These are phyloP conservation scores for Phycomyces blakesleeanus DNA, from an alignment of 192 early-diverging fungal species.

Conservation along the genomic window DNA sequence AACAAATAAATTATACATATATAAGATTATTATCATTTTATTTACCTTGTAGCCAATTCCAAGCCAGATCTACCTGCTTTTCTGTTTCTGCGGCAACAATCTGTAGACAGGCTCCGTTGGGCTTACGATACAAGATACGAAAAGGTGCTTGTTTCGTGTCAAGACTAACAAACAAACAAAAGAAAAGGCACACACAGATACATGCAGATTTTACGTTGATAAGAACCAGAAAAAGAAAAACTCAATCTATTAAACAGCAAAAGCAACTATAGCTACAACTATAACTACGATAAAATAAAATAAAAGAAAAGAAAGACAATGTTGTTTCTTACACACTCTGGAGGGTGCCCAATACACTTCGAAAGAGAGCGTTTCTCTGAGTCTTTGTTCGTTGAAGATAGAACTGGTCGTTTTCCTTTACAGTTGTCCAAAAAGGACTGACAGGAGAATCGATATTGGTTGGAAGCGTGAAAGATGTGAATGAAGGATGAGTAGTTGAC, in stretches of 20 bases:
- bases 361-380: slow-evolving; percentile 53
- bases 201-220: neutral
- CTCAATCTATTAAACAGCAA: neutral
- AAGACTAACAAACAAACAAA: slow-evolving; percentile 14
- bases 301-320: neutral
- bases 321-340: slow-evolving; percentile 79
- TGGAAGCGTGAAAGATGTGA: slow-evolving; percentile 46
- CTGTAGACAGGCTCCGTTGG: slow-evolving; percentile 58
- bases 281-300: no score
- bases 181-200: no score
- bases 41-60: slow-evolving; percentile 77
- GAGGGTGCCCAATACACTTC: slow-evolving; percentile 82
- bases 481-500: slow-evolving; percentile 12
- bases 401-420: slow-evolving; percentile 60
- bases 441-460: slow-evolving; percentile 44
- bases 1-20: no score
- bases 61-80: slow-evolving; percentile 83
- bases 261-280: no score
- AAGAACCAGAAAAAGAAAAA: slow-evolving; percentile 39
- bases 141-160: slow-evolving; percentile 92
- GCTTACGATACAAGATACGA: slow-evolving; percentile 75
- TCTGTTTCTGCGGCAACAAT: slow-evolving; percentile 80
- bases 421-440: slow-evolving; percentile 67
- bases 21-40: neutral
- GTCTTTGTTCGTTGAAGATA: slow-evolving; percentile 65